phyloP scores from a whole-genome alignment of 108 stramenopile species.

The Cyclotella kingstonii region DNA sequence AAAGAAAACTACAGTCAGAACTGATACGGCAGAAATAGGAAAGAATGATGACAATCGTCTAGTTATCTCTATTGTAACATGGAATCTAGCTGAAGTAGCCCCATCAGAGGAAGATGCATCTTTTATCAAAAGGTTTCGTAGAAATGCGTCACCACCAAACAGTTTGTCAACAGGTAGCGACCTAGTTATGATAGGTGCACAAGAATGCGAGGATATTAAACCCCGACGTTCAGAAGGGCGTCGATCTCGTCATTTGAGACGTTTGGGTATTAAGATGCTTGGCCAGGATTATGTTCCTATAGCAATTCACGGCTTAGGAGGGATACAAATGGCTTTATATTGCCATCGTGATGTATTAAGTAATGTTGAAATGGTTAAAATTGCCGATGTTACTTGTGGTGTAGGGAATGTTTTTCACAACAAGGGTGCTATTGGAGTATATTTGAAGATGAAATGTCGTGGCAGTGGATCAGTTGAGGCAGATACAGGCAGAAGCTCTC shows the following conservation, averaged over 20 bases:
- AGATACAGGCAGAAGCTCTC: conserved; percentile 47
- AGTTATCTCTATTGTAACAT: conserved; percentile 74
- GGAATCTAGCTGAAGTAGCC: conserved; percentile 84
- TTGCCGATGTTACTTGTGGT: conserved; percentile 88
- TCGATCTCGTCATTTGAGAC: conserved; percentile 73
- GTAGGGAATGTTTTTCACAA: conserved; percentile 91
- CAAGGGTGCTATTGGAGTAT: conserved; percentile 88
- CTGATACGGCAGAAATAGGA: not conserved
- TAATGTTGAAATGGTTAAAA: conserved; percentile 64
- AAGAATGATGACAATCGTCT: conserved; percentile 57
- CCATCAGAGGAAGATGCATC: conserved; percentile 76
- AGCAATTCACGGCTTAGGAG: conserved; percentile 81
- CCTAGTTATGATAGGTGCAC: conserved; percentile 77
- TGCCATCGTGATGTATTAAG: conserved; percentile 67
- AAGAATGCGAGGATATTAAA: conserved; percentile 90
- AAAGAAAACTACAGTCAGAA: not conserved
- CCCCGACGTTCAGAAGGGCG: conserved; percentile 82
- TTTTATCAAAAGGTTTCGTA: conserved; percentile 72
- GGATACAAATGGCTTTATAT: conserved; percentile 85
- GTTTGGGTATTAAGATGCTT: conserved; percentile 76
- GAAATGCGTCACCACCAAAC: conserved; percentile 1
- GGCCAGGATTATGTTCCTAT: conserved; percentile 77
- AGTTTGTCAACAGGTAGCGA: conserved; percentile 55
- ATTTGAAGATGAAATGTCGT: conserved; percentile 58
- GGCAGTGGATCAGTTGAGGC: conserved; percentile 4